Base-by-base conservation (phyloP, 306 rosid genomes). In the Medicago arabica region DNA sequence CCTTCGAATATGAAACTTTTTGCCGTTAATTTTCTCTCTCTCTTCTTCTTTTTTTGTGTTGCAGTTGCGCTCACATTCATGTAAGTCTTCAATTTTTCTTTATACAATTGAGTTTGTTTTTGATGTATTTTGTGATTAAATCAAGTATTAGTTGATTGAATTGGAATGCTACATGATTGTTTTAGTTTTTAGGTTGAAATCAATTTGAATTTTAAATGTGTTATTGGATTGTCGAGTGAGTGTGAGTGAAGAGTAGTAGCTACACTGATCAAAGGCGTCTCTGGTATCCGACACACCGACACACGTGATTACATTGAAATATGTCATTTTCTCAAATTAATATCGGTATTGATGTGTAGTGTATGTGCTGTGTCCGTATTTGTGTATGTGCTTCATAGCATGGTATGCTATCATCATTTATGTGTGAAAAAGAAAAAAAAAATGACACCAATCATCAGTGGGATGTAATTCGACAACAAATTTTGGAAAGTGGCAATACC, bases 1-100 rank as follows among this genome's bases (percentile, higher is more conserved):
- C 19, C 43, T 13, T 43, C 74, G 62, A 70, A 78, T 73, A 88
- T 94, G 98, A 92, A 85, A 25, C 78, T 82, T 63, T 86, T 94
- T 66, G 81, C 89, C 14, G 75, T 82, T 75, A 81, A 83, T 61
- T 86, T 90, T 82, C 80, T 90, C 67, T 78, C 69, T 61, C 80
- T 79, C 9, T 86, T 92, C 85, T 74, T 86, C 74, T 41, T 90
- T 6, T 9, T 89, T 76, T 85, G 90, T 60, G 34, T 82, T 74
- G 78, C 79, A 10, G 43, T 86, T 69, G 81, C 85, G 86, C 11
- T 92, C 72, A 5, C 80, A 46, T 90, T 87, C 89, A 84, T 87
- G 98, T 94, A 84, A 85, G 91, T 15, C 13, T 62, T 36, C 43
- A 31, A 34, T 71, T n/a, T n/a, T n/a, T n/a, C n/a, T n/a, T n/a